phyloP scores from a whole-genome alignment of 805 yeast species.

The Sporopachydermia quercuum region DNA sequence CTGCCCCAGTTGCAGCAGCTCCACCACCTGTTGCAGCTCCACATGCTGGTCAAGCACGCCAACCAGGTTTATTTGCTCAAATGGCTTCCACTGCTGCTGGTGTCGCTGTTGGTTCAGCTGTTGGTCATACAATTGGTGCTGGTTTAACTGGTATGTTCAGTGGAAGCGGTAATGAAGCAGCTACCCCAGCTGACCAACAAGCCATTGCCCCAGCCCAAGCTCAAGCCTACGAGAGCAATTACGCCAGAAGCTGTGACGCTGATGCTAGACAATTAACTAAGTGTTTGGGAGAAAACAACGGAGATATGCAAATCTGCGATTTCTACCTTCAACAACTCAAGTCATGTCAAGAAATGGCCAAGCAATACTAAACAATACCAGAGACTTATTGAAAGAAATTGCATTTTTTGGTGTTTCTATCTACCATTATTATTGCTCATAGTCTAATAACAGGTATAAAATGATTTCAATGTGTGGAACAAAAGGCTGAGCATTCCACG shows the following conservation, averaged over 20 bases:
- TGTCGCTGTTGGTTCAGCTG: slow-evolving; percentile 96
- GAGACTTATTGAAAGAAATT: too few species aligned
- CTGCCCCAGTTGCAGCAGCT: slow-evolving; percentile 15
- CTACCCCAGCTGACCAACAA: slow-evolving; percentile 36
- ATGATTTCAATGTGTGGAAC: too few species aligned
- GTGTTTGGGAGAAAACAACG: slow-evolving; percentile 86
- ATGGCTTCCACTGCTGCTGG: slow-evolving; percentile 99
- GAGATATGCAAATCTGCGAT: slow-evolving; percentile 95
- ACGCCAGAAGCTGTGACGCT: slow-evolving; percentile 58
- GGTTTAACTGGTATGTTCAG: slow-evolving; percentile 85
- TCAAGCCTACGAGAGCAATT: slow-evolving; percentile 21
- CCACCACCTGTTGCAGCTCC: slow-evolving; percentile 29
- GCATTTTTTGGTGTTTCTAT: too few species aligned
- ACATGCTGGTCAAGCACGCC: slow-evolving; percentile 30
- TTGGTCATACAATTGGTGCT: slow-evolving; percentile 94
- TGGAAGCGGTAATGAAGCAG: slow-evolving; percentile 46
- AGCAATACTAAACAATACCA: slow-evolving; percentile 58
- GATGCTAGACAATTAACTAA: slow-evolving; percentile 93
- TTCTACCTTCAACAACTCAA: slow-evolving; percentile 93
- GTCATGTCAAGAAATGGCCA: slow-evolving; percentile 92
- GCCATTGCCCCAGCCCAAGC: slow-evolving; percentile 25
- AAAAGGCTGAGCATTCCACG: too few species aligned
- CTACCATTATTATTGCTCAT: too few species aligned
- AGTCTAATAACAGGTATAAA: too few species aligned
- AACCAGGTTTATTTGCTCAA: slow-evolving; percentile 86